Evolutionary conservation across 441 rosid genomes (phyloP).

Genomic region (Croton setiger): DNA sequence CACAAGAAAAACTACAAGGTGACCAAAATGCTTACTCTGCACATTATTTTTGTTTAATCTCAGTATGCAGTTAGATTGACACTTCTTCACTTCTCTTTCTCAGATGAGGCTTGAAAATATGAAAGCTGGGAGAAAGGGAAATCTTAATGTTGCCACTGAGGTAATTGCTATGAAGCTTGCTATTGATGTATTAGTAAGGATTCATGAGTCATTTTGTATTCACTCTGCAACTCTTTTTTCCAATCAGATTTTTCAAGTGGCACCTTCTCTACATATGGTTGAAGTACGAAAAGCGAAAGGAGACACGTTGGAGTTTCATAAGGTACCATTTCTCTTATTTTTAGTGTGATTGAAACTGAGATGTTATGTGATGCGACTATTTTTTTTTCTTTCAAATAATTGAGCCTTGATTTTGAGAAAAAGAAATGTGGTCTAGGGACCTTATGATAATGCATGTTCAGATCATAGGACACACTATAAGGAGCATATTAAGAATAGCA

Average conservation of each 20-base stretch:
- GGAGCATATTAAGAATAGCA: neutral
- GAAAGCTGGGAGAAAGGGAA: constrained; percentile 94
- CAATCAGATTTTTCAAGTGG: constrained; percentile 81
- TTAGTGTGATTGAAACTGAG: neutral
- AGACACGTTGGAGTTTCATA: constrained; percentile 91
- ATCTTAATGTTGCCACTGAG: constrained; percentile 87
- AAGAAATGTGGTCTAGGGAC: neutral
- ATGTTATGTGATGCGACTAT: neutral
- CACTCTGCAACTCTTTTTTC: neutral
- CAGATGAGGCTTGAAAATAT: constrained; percentile 88
- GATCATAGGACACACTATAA: constrained; percentile 1
- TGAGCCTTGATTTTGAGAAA: neutral
- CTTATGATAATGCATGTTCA: neutral
- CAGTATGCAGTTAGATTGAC: neutral
- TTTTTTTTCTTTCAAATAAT: neutral
- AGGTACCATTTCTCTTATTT: constrained; percentile 37
- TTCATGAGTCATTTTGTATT: constrained; percentile 1
- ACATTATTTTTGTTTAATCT: neutral
- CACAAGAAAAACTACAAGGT: constrained; percentile 96
- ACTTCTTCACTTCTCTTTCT: constrained; percentile 18
- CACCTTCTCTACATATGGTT: constrained; percentile 93
- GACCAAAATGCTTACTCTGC: constrained; percentile 5
- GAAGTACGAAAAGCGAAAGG: constrained; percentile 94
- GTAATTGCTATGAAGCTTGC: constrained; percentile 30
- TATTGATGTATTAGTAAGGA: neutral